Evolutionary conservation across 192 early-diverging fungal genomes (phyloP), one percentile per base, ranked within the genome.

Genomic region (Thamnidium elegans): DNA sequence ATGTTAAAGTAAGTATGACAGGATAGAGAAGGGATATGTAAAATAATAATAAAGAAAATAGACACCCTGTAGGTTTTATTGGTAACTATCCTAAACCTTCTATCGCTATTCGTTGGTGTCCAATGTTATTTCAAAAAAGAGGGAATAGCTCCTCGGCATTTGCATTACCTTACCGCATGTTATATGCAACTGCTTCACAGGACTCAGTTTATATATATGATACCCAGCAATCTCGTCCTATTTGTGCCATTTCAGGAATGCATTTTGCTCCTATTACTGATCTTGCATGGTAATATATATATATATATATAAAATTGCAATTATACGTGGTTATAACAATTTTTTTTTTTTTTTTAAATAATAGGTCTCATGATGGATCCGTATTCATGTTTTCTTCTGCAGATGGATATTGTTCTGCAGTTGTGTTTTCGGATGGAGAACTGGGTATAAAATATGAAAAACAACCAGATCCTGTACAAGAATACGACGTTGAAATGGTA

Each of bases 181-280:
- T 96, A 36, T 91, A 90, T 80, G 92, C 93, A 0, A 86, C 95
- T 20, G 94, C 90, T 1, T 88, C 84, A n/a, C 90, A 90, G 67
- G 91, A 93, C 67, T 72, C 89, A 1, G 78, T 96, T 14, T 79
- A 86, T 17, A 79, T 98, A 3, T 96, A 96, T 74, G 94, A 96
- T 81, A 94, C 96, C 58, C 81, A 90, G 62, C 80, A 85, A 58
- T 63, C 69, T 4, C 72, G 77, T 14, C 89, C 96, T 1, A 78
- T 95, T 5, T 92, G 86, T 14, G 72, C 87, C 31, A 66, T 94
- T 54, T 76, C 84, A 15, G 89, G 91, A 30, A 76, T 96, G 60
- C 96, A 98, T 71, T 96, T 90, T 73, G 88, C 93, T 14, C 86
- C 92, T 2, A 78, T 96, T 43, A 93, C 94, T 8, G 96, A 98